Percentiles rank a stretch among this genome's conserved stretches.
Conservation (phyloP, 2,329 filamentous ascomycete species). For the Ceratocystis variospora region DNA sequence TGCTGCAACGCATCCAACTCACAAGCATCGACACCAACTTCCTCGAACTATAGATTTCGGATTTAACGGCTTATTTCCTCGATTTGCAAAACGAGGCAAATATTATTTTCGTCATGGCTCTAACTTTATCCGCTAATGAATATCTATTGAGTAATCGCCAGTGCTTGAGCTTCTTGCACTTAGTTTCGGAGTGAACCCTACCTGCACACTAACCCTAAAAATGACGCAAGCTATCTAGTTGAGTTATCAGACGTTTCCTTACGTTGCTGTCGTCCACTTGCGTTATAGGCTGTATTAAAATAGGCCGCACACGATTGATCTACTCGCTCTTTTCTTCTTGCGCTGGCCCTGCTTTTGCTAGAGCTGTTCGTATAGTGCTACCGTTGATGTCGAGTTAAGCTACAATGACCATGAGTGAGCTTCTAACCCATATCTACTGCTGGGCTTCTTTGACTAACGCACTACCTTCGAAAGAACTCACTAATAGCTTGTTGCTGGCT, state of each 20-base stretch:
- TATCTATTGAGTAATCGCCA: background rate
- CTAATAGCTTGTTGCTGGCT: background rate
- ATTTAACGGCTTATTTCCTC: too few species aligned
- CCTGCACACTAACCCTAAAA: background rate
- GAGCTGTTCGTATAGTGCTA: background rate
- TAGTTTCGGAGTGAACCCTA: background rate
- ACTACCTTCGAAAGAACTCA: background rate
- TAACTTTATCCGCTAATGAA: background rate
- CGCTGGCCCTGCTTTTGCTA: background rate
- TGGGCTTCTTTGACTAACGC: background rate
- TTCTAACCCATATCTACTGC: background rate
- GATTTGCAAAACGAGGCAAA: too few species aligned
- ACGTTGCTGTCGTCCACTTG: too few species aligned
- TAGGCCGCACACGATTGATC: too few species aligned
- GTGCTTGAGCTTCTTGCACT: background rate
- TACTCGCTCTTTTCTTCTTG: too few species aligned
- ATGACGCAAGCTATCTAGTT: too few species aligned
- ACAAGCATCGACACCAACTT: too few species aligned
- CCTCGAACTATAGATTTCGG: too few species aligned
- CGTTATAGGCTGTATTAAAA: too few species aligned
- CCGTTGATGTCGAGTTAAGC: background rate
- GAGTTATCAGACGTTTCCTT: too few species aligned
- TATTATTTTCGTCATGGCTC: too few species aligned
- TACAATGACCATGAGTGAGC: background rate
- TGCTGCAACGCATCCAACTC: too few species aligned